Base-by-base conservation (phyloP, 176 grass and related monocot genomes). In the Metroxylon sagu region DNA sequence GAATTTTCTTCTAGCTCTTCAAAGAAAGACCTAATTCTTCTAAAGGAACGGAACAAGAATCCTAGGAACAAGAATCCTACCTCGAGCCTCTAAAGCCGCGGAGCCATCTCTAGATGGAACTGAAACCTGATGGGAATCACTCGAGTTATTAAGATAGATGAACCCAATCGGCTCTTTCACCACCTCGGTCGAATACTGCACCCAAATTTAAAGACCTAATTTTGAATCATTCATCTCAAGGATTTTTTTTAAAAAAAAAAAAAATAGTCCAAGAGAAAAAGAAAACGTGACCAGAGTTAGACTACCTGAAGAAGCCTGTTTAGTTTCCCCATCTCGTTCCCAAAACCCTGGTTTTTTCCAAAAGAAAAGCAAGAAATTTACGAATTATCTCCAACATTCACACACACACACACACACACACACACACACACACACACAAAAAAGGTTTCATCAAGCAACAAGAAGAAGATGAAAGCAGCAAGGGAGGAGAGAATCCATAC, bases 131-230 rank as follows among this genome's bases (percentile, higher is more conserved):
- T 59, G 43, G 14, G 59, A 57, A 53, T 55, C 72, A 55, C 54
- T 82, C 8, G 18, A 60, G 50, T 77, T 61, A 65, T 77, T 67
- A 28, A 60, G 12, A 27, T 72, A 72, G 23, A 77, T 50, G 23
- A 77, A 52, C 29, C 73, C 61, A 18, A 77, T 67, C 49, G 79
- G 79, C 60, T 77, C 79, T 49, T 77, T 76, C 17, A 76, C 73
- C 39, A 49, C 23, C 77, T 77, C 61, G 12, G 49, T 61, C 59
- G 56, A 25, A 53, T 82, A 73, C 79, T 82, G 61, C 28, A 52
- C 28, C 10, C 18, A 57, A 27, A 53, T 14, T 48, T 19, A 26
- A 26, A 4, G 10, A 43, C 35, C 35, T 43, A 3, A 26, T 21
- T 25, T 71, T 49, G 0, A 16, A 14, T 15, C 5, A 74, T 2